phyloP scores from a whole-genome alignment of 805 yeast species.

The Pichia occidentalis region DNA sequence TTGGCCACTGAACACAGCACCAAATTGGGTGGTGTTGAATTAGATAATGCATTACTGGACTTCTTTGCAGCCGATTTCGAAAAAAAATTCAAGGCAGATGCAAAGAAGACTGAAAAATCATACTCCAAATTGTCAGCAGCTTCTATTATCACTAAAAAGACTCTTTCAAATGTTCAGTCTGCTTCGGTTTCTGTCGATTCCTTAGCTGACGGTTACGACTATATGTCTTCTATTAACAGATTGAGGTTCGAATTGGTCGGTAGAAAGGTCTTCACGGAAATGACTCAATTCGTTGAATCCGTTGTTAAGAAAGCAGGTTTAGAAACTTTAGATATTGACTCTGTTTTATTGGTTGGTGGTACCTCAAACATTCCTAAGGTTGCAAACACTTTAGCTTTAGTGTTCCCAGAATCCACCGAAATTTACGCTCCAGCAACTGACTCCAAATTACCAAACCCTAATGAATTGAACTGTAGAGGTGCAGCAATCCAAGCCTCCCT shows the following conservation, averaged over 20 bases:
- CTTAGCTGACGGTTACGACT: slow-evolving; percentile 89
- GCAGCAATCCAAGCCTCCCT: slow-evolving; percentile 95
- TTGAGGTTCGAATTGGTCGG: slow-evolving; percentile 86
- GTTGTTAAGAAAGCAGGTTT: slow-evolving; percentile 76
- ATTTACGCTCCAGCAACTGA: slow-evolving; percentile 73
- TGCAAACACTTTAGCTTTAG: slow-evolving; percentile 59
- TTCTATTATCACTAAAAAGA: slow-evolving; percentile 79
- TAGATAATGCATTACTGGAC: slow-evolving; percentile 76
- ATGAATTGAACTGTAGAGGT: slow-evolving; percentile 87
- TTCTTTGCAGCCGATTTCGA: slow-evolving; percentile 90
- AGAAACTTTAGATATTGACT: slow-evolving; percentile 81
- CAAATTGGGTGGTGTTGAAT: slow-evolving; percentile 79
- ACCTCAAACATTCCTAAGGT: slow-evolving; percentile 88
- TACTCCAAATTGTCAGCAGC: slow-evolving; percentile 83
- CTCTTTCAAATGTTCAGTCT: slow-evolving; percentile 80
- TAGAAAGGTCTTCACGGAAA: slow-evolving; percentile 67
- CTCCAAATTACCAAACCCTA: slow-evolving; percentile 76
- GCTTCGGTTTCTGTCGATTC: slow-evolving; percentile 93
- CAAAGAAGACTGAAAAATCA: slow-evolving; percentile 75
- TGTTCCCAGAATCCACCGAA: slow-evolving; percentile 76
- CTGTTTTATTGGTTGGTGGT: slow-evolving; percentile 90
- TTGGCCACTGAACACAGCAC: slow-evolving; percentile 79
- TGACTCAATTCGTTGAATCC: slow-evolving; percentile 68
- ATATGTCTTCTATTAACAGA: slow-evolving; percentile 89
- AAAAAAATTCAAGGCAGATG: slow-evolving; percentile 77